phyloP scores from a whole-genome alignment of 2,329 filamentous ascomycete species.

The Fusarium secorum region DNA sequence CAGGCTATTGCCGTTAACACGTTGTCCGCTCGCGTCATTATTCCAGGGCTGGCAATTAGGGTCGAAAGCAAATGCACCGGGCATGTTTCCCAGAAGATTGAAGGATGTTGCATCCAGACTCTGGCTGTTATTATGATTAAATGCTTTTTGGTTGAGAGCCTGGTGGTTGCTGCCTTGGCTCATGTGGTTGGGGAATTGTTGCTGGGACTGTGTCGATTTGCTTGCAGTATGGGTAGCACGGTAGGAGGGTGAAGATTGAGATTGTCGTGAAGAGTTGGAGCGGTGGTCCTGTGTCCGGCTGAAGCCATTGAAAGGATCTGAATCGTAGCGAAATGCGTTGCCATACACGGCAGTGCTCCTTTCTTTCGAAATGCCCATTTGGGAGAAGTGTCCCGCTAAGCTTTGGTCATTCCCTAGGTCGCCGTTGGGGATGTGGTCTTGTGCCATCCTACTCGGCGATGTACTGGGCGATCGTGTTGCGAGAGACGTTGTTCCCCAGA shows the following conservation, averaged over 20 bases:
- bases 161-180: constrained; percentile 52
- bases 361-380: constrained; percentile 35
- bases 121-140: constrained; percentile 47
- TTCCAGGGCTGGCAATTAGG: constrained; percentile 58
- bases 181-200: constrained; percentile 51
- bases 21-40: constrained; percentile 40
- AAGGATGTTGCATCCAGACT: constrained; percentile 37
- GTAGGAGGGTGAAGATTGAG: constrained; percentile 44
- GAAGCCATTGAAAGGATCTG: constrained; percentile 32
- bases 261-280: constrained; percentile 64
- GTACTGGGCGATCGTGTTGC: constrained; percentile 57
- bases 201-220: constrained; percentile 58
- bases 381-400: constrained; percentile 47
- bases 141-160: constrained; percentile 41
- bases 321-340: constrained; percentile 40
- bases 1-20: constrained; percentile 36
- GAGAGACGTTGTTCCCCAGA: constrained; percentile 65
- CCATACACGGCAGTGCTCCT: constrained; percentile 33
- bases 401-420: constrained; percentile 55
- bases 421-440: constrained; percentile 56
- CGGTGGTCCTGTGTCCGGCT: constrained; percentile 60
- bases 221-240: constrained; percentile 50
- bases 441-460: constrained; percentile 65
- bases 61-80: constrained; percentile 55
- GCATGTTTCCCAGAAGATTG: constrained; percentile 41